A percentile compares a stretch with the other conserved stretches of the same genome.
Conservation (phyloP, 257 asterid genomes). For the Jaltomata sinuosa region DNA sequence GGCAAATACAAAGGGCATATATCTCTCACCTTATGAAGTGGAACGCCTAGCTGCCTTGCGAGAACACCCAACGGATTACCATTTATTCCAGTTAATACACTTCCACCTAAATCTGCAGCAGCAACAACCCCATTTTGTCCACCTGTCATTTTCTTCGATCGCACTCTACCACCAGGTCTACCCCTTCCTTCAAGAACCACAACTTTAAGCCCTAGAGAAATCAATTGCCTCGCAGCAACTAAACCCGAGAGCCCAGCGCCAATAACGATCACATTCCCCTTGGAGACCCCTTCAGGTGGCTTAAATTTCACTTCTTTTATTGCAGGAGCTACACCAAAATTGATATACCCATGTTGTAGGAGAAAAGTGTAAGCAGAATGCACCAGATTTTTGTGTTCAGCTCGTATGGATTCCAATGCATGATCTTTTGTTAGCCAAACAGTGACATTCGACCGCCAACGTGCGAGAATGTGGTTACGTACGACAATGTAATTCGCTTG, state of each 20-base stretch:
- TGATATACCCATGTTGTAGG: slow-evolving; percentile 81
- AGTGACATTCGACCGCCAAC: slow-evolving; percentile 80
- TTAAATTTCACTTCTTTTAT: slow-evolving; percentile 55
- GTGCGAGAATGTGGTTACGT: slow-evolving; percentile 81
- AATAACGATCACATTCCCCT: slow-evolving; percentile 60
- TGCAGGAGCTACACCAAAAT: slow-evolving; percentile 75
- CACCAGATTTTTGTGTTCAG: slow-evolving; percentile 79
- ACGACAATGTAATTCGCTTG: slow-evolving; percentile 90
- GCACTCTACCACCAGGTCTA: slow-evolving; percentile 86
- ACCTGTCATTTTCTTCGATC: slow-evolving; percentile 72
- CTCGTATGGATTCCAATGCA: slow-evolving; percentile 85
- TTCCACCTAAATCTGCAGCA: slow-evolving; percentile 96
- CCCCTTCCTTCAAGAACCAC: slow-evolving; percentile 81
- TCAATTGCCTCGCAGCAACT: slow-evolving; percentile 85
- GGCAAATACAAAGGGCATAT: slow-evolving; percentile 89
- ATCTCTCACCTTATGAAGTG: slow-evolving; percentile 96
- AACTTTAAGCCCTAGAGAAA: slow-evolving; percentile 77
- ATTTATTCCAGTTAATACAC: slow-evolving; percentile 90
- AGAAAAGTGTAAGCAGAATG: slow-evolving; percentile 67
- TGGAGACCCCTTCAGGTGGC: slow-evolving; percentile 26
- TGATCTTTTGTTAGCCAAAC: slow-evolving; percentile 92
- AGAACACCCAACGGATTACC: slow-evolving; percentile 95
- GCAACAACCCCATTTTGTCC: slow-evolving; percentile 39
- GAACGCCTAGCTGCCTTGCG: slow-evolving; percentile 80
- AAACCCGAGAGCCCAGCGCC: slow-evolving; percentile 93